Percentiles rank a stretch among this genome's conserved stretches.
Conservation (phyloP, 345 rosid species). For the Laguncularia racemosa region DNA sequence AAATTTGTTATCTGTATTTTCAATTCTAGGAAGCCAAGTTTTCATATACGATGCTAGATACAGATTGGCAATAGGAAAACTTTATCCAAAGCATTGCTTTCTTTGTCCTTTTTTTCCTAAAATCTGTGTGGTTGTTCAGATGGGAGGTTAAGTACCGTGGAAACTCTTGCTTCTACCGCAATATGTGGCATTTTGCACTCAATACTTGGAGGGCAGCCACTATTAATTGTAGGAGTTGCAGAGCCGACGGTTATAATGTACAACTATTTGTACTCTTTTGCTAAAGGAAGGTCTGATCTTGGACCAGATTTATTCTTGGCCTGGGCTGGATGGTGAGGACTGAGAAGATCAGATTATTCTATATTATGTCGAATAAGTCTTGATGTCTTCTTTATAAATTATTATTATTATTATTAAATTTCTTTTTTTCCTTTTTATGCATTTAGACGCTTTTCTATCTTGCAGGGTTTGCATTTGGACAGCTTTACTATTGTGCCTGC, state of each 20-base stretch:
- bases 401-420: too few species aligned
- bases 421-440: too few species aligned
- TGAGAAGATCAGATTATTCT: not conserved
- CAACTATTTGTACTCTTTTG: constrained; percentile 25
- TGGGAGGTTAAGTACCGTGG: constrained; percentile 53
- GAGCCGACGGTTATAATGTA: constrained; percentile 40
- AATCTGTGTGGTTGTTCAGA: constrained; percentile 18
- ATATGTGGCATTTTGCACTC: constrained; percentile 56
- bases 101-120: not conserved
- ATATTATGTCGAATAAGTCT: not conserved
- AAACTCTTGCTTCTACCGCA: constrained; percentile 57
- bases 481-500: constrained; percentile 21
- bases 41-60: too few species aligned
- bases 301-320: constrained; percentile 25
- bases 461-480: constrained; percentile 36
- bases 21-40: too few species aligned
- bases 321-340: constrained; percentile 36
- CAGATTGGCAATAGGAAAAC: too few species aligned
- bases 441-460: not conserved
- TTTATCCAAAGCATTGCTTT: too few species aligned
- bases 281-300: constrained; percentile 16
- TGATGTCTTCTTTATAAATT: constrained; percentile 1
- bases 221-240: constrained; percentile 34
- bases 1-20: not conserved
- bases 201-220: constrained; percentile 39